These are phyloP conservation scores for Ascochyta rabiei DNA, from an alignment of 2,329 filamentous ascomycete species.

Conservation along the genomic window DNA sequence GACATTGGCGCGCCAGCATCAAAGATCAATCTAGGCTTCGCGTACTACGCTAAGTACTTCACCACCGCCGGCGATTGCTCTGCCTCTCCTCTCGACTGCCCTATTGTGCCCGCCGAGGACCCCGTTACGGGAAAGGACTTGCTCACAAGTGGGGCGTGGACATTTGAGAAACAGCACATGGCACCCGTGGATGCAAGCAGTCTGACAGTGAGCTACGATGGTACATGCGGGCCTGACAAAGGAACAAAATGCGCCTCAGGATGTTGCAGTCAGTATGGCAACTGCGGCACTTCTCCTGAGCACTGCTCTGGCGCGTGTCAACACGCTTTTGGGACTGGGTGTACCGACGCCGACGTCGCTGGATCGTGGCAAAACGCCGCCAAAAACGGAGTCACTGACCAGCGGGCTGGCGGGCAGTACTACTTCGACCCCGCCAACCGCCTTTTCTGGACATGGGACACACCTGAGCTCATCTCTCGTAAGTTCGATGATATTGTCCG, in stretches of 20 bases:
- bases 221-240: slow-evolving; percentile 40
- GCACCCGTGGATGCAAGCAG: slow-evolving; percentile 20
- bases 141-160: slow-evolving; percentile 63
- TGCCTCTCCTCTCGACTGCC: slow-evolving; percentile 61
- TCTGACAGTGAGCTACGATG: slow-evolving; percentile 30
- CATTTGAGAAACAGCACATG: slow-evolving; percentile 48
- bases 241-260: slow-evolving; percentile 33
- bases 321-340: slow-evolving; percentile 48
- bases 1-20: slow-evolving; percentile 59
- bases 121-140: slow-evolving; percentile 65
- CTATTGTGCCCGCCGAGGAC: slow-evolving; percentile 64
- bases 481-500: slow-evolving; percentile 69
- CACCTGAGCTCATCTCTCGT: slow-evolving; percentile 61
- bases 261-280: slow-evolving; percentile 44
- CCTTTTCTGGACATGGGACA: slow-evolving; percentile 79
- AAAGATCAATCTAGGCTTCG: slow-evolving; percentile 70
- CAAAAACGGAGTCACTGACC: slow-evolving; percentile 62
- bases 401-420: slow-evolving; percentile 66
- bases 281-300: slow-evolving; percentile 36
- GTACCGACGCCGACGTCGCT: slow-evolving; percentile 56
- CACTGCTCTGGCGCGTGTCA: slow-evolving; percentile 43
- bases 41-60: slow-evolving; percentile 74
- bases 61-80: slow-evolving; percentile 56
- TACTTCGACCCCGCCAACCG: slow-evolving; percentile 66
- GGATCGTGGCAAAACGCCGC: slow-evolving; percentile 65